Evolutionary conservation across 2,329 filamentous ascomycete species (phyloP).

Genomic region (Aspergillus melleus): DNA sequence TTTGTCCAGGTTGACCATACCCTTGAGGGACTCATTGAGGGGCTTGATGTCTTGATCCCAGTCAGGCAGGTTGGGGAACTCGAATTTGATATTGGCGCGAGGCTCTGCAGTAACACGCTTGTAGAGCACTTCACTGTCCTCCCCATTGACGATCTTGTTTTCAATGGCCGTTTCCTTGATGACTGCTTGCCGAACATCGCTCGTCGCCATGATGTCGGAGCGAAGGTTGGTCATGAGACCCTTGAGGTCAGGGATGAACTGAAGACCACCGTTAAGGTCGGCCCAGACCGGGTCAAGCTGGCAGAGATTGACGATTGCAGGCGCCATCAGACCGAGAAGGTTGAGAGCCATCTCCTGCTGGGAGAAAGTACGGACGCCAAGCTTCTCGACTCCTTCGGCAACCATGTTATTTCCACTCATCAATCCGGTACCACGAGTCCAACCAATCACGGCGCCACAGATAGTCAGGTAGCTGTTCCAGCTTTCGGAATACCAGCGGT

Average conservation of each 20-base stretch:
- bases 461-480: slow-evolving; percentile 98
- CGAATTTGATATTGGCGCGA: slow-evolving; percentile 96
- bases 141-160: slow-evolving; percentile 95
- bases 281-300: slow-evolving; percentile 95
- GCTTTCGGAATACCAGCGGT: slow-evolving; percentile 95
- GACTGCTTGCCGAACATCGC: slow-evolving; percentile 88
- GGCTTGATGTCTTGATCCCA: slow-evolving; percentile 91
- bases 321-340: slow-evolving; percentile 91
- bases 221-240: slow-evolving; percentile 89
- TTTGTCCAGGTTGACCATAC: slow-evolving; percentile 98
- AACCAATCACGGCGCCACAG: slow-evolving; percentile 96
- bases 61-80: slow-evolving; percentile 86
- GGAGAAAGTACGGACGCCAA: slow-evolving; percentile 96
- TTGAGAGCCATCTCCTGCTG: slow-evolving; percentile 99
- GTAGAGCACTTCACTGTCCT: slow-evolving; percentile 87
- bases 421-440: slow-evolving; percentile 96
- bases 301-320: slow-evolving; percentile 90
- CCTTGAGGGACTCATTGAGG: slow-evolving; percentile 83
- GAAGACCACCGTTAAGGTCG: slow-evolving; percentile 94
- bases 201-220: slow-evolving; percentile 92
- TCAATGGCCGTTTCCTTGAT: slow-evolving; percentile 95
- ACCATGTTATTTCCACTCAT: slow-evolving; percentile 99
- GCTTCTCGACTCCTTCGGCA: slow-evolving; percentile 93
- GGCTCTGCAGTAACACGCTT: slow-evolving; percentile 92
- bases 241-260: slow-evolving; percentile 96